A percentile compares a stretch with the other conserved stretches of the same genome.
Conservation (phyloP, 1,284 basidiomycete genomes). For the Vanrija pseudolonga region DNA sequence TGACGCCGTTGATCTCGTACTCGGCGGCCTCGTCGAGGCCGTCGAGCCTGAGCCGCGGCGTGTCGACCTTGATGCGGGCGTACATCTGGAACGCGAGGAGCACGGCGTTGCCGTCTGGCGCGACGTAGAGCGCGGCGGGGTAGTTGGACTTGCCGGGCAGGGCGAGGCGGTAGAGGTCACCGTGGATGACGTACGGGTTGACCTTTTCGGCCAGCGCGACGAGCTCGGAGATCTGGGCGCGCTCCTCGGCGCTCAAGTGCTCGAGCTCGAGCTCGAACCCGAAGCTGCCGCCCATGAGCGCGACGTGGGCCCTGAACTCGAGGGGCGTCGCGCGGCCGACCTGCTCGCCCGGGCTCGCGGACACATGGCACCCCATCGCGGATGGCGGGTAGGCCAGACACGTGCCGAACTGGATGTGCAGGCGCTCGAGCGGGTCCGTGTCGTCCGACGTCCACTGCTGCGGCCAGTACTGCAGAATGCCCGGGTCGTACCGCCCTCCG, state of each 20-base stretch:
- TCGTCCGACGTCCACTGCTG: slow-evolving; percentile 38
- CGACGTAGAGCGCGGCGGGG: slow-evolving; percentile 25
- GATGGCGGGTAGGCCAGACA: slow-evolving; percentile 29
- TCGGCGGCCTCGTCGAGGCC: slow-evolving; percentile 13
- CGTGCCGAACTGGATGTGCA: slow-evolving; percentile 35
- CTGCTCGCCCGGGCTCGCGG: slow-evolving; percentile 32
- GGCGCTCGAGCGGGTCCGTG: slow-evolving; percentile 31
- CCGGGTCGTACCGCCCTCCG: slow-evolving; percentile 37
- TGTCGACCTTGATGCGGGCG: not conserved
- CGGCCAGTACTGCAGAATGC: slow-evolving; percentile 30
- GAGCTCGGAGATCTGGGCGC: slow-evolving; percentile 12
- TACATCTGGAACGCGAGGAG: slow-evolving; percentile 18
- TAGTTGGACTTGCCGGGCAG: slow-evolving; percentile 23
- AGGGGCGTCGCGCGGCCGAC: slow-evolving; percentile 25
- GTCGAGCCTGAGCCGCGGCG: slow-evolving; percentile 14
- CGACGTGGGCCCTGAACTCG: slow-evolving; percentile 37
- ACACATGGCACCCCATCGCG: slow-evolving; percentile 32
- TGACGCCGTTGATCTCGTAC: slow-evolving; percentile 20
- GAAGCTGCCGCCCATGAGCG: slow-evolving; percentile 39
- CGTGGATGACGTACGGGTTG: slow-evolving; percentile 24
- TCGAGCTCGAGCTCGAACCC: slow-evolving; percentile 35
- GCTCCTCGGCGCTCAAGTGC: slow-evolving; percentile 19
- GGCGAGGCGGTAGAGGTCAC: slow-evolving; percentile 28
- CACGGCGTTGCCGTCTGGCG: slow-evolving; percentile 2
- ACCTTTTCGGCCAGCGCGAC: slow-evolving; percentile 22